Evolutionary conservation across 1,284 basidiomycete genomes (phyloP), one percentile per base, ranked within the genome.

Genomic region (Ceratobasidium sp.): DNA sequence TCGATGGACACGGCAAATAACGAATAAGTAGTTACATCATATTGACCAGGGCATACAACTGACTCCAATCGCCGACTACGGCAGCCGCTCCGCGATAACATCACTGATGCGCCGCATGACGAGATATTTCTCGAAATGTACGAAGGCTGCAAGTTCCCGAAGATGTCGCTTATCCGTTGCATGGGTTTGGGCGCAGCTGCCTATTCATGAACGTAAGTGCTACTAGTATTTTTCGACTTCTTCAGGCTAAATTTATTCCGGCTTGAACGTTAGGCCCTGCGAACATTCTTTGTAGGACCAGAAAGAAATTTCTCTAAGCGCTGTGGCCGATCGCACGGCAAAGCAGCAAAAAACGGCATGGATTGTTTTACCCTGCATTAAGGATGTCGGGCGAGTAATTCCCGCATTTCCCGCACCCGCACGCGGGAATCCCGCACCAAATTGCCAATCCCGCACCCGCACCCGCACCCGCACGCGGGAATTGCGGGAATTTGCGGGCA

Each of bases 291-390:
- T 23, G 30, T 59, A 11, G 57, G 38, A n/a, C 57, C 30, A 5
- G 32, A 14, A 6, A 38, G 30, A 28, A 30, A 38, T 3, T 59
- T 35, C 32, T 43, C 38, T 3, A 14, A 43, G n/a, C 28, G 38
- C 9, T 21, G 30, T 41, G 57, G 30, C 14, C 30, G 32, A 41
- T 35, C 30, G 32, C 57, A 35, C 21, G 32, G 57, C 30, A 59
- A 59, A 41, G 57, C 30, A 9, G 30, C 57, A 5, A 59, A n/a
- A 41, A 43, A 35, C 32, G 57, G 57, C 32, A 59, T 59, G 57
- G n/a, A n/a, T n/a, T n/a, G n/a, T n/a, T n/a, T n/a, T n/a, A n/a
- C n/a, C n/a, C n/a, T n/a, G n/a, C n/a, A n/a, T n/a, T n/a, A n/a
- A n/a, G n/a, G n/a, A n/a, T n/a, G n/a, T n/a, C n/a, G n/a, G n/a